These are phyloP conservation scores for Flagelloscypha sp. DNA, from an alignment of 768 basidiomycete genomes.

Conservation along the genomic window DNA sequence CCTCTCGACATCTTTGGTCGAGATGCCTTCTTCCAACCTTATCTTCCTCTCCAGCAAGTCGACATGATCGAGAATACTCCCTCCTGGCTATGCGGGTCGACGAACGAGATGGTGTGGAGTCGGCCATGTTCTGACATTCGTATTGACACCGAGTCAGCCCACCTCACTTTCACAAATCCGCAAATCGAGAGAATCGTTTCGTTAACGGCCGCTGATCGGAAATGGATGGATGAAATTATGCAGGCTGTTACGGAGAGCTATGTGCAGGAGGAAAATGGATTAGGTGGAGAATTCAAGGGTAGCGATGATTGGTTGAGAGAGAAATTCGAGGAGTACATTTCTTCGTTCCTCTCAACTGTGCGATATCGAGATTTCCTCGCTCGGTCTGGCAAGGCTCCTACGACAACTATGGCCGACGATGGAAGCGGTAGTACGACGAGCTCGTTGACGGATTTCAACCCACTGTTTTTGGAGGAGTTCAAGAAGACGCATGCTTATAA, in stretches of 20 bases:
- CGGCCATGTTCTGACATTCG: constrained; percentile 1
- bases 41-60: constrained; percentile 90
- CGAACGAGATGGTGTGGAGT: constrained; percentile 85
- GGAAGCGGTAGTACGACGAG: constrained; percentile 51
- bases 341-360: constrained; percentile 77
- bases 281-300: constrained; percentile 70
- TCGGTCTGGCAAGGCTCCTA: constrained; percentile 47
- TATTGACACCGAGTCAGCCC: constrained; percentile 72
- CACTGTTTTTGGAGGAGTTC: constrained; percentile 83
- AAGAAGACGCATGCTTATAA: constrained; percentile 80
- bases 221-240: constrained; percentile 96
- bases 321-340: constrained; percentile 96
- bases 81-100: constrained; percentile 91
- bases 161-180: constrained; percentile 81
- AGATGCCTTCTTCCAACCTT: constrained; percentile 96
- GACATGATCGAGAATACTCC: constrained; percentile 74
- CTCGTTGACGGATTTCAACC: constrained; percentile 74
- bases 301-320: constrained; percentile 90
- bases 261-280: constrained; percentile 44
- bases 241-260: constrained; percentile 79
- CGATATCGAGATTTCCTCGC: constrained; percentile 83
- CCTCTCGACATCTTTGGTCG: constrained; percentile 91
- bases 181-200: constrained; percentile 69
- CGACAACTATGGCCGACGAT: constrained; percentile 60
- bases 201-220: constrained; percentile 87